phyloP scores from a whole-genome alignment of 2,329 filamentous ascomycete genomes.

The Colletotrichum eremochloae region DNA sequence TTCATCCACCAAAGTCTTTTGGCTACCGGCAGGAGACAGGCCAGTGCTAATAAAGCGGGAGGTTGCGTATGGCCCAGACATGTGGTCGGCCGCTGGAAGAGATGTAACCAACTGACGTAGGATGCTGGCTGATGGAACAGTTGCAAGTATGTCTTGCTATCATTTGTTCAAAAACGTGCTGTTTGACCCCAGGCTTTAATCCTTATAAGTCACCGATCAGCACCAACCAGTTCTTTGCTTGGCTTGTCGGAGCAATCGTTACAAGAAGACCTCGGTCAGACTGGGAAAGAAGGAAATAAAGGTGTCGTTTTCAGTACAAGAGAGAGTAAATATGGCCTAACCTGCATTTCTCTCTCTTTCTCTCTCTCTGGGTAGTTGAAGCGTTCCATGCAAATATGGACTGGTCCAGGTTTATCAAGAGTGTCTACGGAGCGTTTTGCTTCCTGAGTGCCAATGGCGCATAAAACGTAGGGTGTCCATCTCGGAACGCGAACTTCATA shows the following conservation, averaged over 20 bases:
- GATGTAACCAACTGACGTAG: neutral
- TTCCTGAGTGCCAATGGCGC: constrained; percentile 24
- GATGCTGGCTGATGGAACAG: constrained; percentile 36
- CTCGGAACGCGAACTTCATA: constrained; percentile 32
- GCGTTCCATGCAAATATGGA: constrained; percentile 11
- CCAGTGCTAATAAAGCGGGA: neutral
- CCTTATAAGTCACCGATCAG: constrained; percentile 25
- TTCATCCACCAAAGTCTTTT: constrained; percentile 39
- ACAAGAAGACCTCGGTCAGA: neutral
- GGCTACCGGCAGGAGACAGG: constrained; percentile 34
- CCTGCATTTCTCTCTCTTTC: too few relatives aligned
- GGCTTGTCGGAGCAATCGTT: neutral
- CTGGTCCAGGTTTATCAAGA: constrained; percentile 34
- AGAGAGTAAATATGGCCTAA: neutral
- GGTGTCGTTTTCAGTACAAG: neutral
- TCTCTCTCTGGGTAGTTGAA: neutral
- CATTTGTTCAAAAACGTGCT: neutral
- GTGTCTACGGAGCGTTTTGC: constrained; percentile 24
- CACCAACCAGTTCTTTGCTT: constrained; percentile 37
- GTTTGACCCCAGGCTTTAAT: neutral
- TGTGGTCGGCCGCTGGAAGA: constrained; percentile 7
- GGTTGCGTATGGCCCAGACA: constrained; percentile 25
- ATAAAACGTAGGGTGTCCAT: constrained; percentile 37
- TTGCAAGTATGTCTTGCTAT: constrained; percentile 35
- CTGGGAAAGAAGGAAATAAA: neutral